phyloP scores from a whole-genome alignment of 2,329 filamentous ascomycete species.

The Rachicladosporium sp. region DNA sequence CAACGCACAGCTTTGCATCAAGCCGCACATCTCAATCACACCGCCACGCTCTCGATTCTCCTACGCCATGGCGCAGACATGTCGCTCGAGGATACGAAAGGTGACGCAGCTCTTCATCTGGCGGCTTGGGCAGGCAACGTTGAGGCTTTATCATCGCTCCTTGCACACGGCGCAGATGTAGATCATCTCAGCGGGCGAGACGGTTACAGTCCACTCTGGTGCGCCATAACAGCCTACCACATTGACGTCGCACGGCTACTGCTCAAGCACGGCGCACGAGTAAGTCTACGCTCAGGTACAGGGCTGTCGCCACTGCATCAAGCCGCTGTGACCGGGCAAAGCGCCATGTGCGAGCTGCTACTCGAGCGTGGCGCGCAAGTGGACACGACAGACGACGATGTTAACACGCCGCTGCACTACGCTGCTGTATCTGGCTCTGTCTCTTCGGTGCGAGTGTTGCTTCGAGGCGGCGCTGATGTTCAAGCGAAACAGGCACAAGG shows the following conservation, averaged over 20 bases:
- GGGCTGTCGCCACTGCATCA: slow-evolving; percentile 16
- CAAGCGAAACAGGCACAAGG: slow-evolving; percentile 13
- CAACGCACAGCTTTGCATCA: slow-evolving; percentile 19
- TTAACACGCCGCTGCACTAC: slow-evolving; percentile 18
- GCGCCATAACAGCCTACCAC: slow-evolving; percentile 17
- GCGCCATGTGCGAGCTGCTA: slow-evolving; percentile 18
- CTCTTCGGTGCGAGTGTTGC: slow-evolving; percentile 11
- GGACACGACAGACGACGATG: slow-evolving; percentile 14
- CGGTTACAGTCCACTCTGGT: slow-evolving; percentile 19
- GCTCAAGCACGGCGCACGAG: slow-evolving; percentile 16
- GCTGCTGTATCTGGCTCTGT: slow-evolving; percentile 14
- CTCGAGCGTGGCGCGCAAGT: slow-evolving; percentile 18
- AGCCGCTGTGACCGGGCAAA: slow-evolving; percentile 18
- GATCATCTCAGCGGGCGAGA: slow-evolving; percentile 18
- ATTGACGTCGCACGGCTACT: slow-evolving; percentile 16
- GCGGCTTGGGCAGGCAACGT: slow-evolving; percentile 19
- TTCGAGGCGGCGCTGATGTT: slow-evolving; percentile 13
- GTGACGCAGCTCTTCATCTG: slow-evolving; percentile 18
- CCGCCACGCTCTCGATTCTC: slow-evolving; percentile 9
- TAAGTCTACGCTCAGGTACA: slow-evolving; percentile 13
- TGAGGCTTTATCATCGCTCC: slow-evolving; percentile 13
- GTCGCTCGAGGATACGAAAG: slow-evolving; percentile 14
- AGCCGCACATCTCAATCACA: slow-evolving; percentile 18
- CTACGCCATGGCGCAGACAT: slow-evolving; percentile 13
- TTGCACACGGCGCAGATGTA: slow-evolving; percentile 15